Conservation (phyloP, 176 grass and related monocot species). For the Oryza longistaminata region DNA sequence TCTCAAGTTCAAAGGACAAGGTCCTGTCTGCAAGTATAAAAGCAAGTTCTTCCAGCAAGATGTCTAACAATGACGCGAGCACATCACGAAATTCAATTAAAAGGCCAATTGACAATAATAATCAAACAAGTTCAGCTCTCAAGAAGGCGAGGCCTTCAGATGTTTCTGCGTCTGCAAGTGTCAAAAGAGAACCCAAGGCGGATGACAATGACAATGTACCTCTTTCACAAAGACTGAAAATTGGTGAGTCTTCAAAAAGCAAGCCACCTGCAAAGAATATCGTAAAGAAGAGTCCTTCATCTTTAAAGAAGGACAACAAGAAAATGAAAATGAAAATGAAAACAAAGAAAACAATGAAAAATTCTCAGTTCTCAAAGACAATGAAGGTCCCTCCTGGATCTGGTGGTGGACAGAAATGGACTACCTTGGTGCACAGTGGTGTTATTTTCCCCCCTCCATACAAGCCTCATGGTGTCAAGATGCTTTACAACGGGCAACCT, state of each 20-base stretch:
- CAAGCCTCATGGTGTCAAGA: slow-evolving; percentile 87
- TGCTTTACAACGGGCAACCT: slow-evolving; percentile 84
- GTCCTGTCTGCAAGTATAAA: slow-evolving; percentile 13
- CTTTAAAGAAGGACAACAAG: slow-evolving; percentile 59
- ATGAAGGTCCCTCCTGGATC: slow-evolving; percentile 84
- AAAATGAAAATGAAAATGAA: slow-evolving; percentile 74
- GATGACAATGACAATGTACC: slow-evolving; percentile 58
- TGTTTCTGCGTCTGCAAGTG: slow-evolving; percentile 24
- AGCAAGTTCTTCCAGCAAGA: slow-evolving; percentile 45
- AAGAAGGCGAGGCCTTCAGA: slow-evolving; percentile 67
- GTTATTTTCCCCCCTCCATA: slow-evolving; percentile 95
- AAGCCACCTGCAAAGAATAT: slow-evolving; percentile 46
- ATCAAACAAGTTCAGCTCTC: slow-evolving; percentile 48
- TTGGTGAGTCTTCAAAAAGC: slow-evolving; percentile 58
- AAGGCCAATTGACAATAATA: slow-evolving; percentile 52
- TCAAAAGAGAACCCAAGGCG: slow-evolving; percentile 47
- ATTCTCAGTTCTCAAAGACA: slow-evolving; percentile 62
- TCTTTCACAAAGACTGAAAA: slow-evolving; percentile 62
- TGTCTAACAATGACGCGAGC: slow-evolving; percentile 10
- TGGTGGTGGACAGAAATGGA: slow-evolving; percentile 87
- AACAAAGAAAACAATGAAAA: slow-evolving; percentile 61
- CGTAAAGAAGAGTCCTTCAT: slow-evolving; percentile 56
- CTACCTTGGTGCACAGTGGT: slow-evolving; percentile 82
- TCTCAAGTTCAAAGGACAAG: slow-evolving; percentile 46
- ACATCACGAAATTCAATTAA: slow-evolving; percentile 57